Conservation (phyloP, 345 rosid genomes). For the Linum tenue region DNA sequence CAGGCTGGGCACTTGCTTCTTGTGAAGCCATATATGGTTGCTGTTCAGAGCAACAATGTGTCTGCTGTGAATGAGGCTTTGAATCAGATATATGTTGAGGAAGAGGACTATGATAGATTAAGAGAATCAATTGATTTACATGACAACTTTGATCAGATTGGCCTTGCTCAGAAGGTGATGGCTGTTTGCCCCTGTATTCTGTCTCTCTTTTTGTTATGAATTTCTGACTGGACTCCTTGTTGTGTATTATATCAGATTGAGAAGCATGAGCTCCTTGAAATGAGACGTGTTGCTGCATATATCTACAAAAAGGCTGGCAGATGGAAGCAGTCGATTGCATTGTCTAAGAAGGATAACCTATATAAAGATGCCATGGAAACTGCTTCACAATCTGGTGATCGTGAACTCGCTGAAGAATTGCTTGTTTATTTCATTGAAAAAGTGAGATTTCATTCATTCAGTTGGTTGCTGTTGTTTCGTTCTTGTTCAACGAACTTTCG, state of each 20-base stretch:
- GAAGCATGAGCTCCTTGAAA: slow-evolving; percentile 97
- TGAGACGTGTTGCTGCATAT: slow-evolving; percentile 99
- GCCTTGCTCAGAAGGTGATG: slow-evolving; percentile 80
- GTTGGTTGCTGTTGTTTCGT: neutral
- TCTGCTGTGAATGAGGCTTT: slow-evolving; percentile 92
- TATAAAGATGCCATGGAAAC: slow-evolving; percentile 99
- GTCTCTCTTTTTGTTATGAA: neutral
- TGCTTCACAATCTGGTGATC: slow-evolving; percentile 95
- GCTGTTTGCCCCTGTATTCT: neutral
- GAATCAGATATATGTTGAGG: slow-evolving; percentile 86
- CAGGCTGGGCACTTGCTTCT: slow-evolving; percentile 93
- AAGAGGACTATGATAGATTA: slow-evolving; percentile 90
- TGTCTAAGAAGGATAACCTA: slow-evolving; percentile 86
- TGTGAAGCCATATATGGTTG: slow-evolving; percentile 94
- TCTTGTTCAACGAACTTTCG: neutral
- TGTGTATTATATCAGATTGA: slow-evolving; percentile 51
- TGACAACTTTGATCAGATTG: slow-evolving; percentile 88
- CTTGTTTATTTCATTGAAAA: slow-evolving; percentile 89
- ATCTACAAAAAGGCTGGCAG: slow-evolving; percentile 96
- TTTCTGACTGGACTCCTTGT: slow-evolving; percentile 6
- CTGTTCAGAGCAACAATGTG: slow-evolving; percentile 89
- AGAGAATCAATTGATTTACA: slow-evolving; percentile 88
- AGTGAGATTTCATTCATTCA: slow-evolving; percentile 16
- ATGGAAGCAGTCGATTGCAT: slow-evolving; percentile 97
- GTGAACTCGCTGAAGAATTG: slow-evolving; percentile 91